Evolutionary conservation across 305 asterid species (phyloP).

Genomic region (Striga hermonthica): DNA sequence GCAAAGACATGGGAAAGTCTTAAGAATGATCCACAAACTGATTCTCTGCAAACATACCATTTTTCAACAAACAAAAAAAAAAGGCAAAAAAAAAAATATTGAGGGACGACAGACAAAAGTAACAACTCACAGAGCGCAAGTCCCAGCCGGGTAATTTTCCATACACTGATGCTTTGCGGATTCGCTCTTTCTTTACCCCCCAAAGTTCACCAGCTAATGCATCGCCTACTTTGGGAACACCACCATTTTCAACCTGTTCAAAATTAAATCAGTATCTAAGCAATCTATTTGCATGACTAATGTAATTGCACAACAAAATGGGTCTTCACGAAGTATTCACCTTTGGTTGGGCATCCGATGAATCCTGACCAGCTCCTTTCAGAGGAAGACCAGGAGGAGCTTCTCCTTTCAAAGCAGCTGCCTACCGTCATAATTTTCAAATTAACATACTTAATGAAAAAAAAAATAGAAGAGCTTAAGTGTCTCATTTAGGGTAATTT

Average conservation of each 20-base stretch:
- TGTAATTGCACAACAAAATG: slow-evolving; percentile 15
- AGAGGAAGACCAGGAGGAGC: slow-evolving; percentile 99
- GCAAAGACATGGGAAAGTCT: slow-evolving; percentile 21
- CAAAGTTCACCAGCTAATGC: slow-evolving; percentile 99
- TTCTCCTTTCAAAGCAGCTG: slow-evolving; percentile 99
- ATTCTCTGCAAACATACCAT: slow-evolving; percentile 7
- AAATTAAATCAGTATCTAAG: slow-evolving; percentile 30
- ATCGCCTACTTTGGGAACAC: slow-evolving; percentile 73
- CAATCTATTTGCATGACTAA: slow-evolving; percentile 20
- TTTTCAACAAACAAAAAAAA: not conserved
- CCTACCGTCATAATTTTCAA: slow-evolving; percentile 44
- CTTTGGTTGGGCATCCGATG: slow-evolving; percentile 87
- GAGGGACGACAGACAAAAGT: not conserved
- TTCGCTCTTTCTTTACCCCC: slow-evolving; percentile 95
- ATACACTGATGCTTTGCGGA: slow-evolving; percentile 73
- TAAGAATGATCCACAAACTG: slow-evolving; percentile 8
- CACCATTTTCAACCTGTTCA: slow-evolving; percentile 78
- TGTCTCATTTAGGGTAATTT: slow-evolving; percentile 6
- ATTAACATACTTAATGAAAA: slow-evolving; percentile 24
- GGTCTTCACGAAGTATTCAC: slow-evolving; percentile 41
- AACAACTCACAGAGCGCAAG: slow-evolving; percentile 88
- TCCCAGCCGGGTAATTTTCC: slow-evolving; percentile 97
- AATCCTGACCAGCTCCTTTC: slow-evolving; percentile 99
- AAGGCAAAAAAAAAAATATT: no score
- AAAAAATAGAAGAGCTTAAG: slow-evolving; percentile 15